Evolutionary conservation across 2,329 filamentous ascomycete species (phyloP).

Genomic region (Trichoderma atroviride): DNA sequence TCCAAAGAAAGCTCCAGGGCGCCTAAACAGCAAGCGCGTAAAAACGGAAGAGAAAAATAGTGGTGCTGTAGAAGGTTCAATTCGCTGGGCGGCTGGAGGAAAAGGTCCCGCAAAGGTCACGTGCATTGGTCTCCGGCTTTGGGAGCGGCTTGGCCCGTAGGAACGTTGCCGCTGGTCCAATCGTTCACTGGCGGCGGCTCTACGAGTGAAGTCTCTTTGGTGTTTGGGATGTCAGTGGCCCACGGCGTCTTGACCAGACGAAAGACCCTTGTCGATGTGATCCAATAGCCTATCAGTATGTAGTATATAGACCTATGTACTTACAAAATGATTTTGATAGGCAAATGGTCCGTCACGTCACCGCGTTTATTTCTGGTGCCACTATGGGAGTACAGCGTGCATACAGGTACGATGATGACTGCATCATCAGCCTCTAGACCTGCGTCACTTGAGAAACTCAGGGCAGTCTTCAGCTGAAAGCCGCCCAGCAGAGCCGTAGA

Average conservation of each 20-base stretch:
- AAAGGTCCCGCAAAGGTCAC: not conserved
- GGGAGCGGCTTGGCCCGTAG: not conserved
- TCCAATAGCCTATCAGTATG: not conserved
- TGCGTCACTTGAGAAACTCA: not conserved
- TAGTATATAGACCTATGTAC: not conserved
- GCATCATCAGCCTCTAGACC: not conserved
- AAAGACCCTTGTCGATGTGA: not conserved
- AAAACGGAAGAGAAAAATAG: too few relatives aligned
- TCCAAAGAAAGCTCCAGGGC: not conserved
- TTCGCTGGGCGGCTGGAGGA: slow-evolving; percentile 10
- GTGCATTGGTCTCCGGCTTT: not conserved
- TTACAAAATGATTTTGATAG: not conserved
- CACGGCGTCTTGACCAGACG: not conserved
- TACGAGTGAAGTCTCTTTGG: not conserved
- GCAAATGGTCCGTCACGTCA: not conserved
- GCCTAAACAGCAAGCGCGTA: slow-evolving; percentile 16
- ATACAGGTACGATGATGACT: not conserved
- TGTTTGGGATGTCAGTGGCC: slow-evolving; percentile 18
- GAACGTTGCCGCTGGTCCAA: slow-evolving; percentile 20
- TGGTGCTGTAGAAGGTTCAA: not conserved
- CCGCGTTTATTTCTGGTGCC: not conserved
- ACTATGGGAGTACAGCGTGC: not conserved
- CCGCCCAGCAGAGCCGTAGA: not conserved
- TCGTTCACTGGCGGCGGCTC: not conserved
- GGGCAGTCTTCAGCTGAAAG: not conserved